Evolutionary conservation across 2,329 filamentous ascomycete species (phyloP).

Genomic region (Plenodomus lindquistii): DNA sequence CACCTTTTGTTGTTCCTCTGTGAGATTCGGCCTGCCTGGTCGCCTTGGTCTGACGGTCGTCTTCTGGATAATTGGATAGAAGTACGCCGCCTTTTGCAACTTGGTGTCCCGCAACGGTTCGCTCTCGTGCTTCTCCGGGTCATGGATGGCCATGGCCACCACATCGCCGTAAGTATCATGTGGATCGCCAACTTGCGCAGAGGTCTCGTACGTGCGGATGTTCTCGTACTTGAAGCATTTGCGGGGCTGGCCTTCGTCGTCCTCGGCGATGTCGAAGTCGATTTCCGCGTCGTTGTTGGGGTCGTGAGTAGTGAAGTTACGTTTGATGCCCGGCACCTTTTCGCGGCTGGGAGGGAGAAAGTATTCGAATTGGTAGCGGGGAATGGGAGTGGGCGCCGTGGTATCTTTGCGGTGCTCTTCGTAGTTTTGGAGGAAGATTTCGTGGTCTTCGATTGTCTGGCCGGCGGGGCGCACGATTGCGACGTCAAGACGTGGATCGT

Average conservation of each 20-base stretch:
- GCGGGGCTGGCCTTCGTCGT: slow-evolving; percentile 51
- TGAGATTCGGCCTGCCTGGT: slow-evolving; percentile 45
- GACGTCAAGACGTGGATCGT: slow-evolving; percentile 64
- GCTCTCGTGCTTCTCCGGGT: slow-evolving; percentile 48
- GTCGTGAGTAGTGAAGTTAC: slow-evolving; percentile 59
- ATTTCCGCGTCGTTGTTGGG: slow-evolving; percentile 52
- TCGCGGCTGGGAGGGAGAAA: slow-evolving; percentile 58
- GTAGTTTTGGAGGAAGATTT: slow-evolving; percentile 54
- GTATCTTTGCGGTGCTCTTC: slow-evolving; percentile 52
- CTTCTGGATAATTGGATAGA: slow-evolving; percentile 63
- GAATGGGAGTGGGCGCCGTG: slow-evolving; percentile 55
- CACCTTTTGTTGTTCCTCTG: slow-evolving; percentile 52
- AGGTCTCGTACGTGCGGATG: slow-evolving; percentile 64
- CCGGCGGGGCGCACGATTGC: slow-evolving; percentile 60
- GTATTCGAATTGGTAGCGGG: slow-evolving; percentile 63
- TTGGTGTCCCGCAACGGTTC: slow-evolving; percentile 41
- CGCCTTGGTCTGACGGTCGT: slow-evolving; percentile 56
- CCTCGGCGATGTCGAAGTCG: slow-evolving; percentile 37
- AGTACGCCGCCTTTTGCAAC: slow-evolving; percentile 61
- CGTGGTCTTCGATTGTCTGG: slow-evolving; percentile 56
- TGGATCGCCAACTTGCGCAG: slow-evolving; percentile 55
- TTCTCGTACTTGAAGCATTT: slow-evolving; percentile 61
- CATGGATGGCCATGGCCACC: slow-evolving; percentile 62
- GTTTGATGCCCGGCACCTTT: slow-evolving; percentile 56
- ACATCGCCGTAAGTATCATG: slow-evolving; percentile 59